A percentile compares a stretch with the other conserved stretches of the same genome.
These are phyloP conservation scores for Chrysoporthe puriensis DNA, from an alignment of 2,329 filamentous ascomycete genomes.

Conservation along the genomic window DNA sequence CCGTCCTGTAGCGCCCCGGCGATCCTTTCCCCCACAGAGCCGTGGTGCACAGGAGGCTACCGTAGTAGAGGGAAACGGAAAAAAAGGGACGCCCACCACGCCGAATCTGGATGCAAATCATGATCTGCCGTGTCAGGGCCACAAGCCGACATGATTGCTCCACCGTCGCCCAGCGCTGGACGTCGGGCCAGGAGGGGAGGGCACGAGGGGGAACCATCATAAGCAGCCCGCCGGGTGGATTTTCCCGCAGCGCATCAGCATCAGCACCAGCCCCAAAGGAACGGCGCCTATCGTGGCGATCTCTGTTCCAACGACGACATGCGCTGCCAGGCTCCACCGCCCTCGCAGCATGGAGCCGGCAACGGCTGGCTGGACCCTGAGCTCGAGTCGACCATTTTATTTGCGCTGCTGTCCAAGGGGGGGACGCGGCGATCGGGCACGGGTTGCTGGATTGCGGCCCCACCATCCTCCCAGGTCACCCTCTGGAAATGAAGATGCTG, in stretches of 20 bases:
- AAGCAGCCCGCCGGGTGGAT: neutral
- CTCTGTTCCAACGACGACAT: constrained; percentile 1
- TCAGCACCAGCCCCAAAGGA: constrained; percentile 14
- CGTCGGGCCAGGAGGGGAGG: no score
- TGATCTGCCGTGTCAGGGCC: constrained; percentile 5
- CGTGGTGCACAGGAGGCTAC: neutral
- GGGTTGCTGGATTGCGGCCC: neutral
- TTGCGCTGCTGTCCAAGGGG: neutral
- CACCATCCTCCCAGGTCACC: neutral
- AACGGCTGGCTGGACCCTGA: neutral
- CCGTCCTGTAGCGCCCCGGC: no score
- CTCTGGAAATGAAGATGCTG: constrained; percentile 21
- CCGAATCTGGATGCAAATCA: constrained; percentile 16
- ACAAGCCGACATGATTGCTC: constrained; percentile 8
- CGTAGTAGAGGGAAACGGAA: neutral
- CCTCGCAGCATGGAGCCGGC: neutral
- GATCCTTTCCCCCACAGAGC: neutral
- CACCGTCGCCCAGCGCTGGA: neutral
- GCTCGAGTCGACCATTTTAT: neutral
- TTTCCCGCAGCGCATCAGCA: neutral
- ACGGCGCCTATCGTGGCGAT: neutral
- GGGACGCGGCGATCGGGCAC: constrained; percentile 1
- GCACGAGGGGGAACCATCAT: neutral
- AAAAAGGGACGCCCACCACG: neutral
- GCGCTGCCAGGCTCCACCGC: neutral